These are phyloP conservation scores for Fusarium armeniacum DNA, from an alignment of 2,329 filamentous ascomycete species.

Conservation along the genomic window DNA sequence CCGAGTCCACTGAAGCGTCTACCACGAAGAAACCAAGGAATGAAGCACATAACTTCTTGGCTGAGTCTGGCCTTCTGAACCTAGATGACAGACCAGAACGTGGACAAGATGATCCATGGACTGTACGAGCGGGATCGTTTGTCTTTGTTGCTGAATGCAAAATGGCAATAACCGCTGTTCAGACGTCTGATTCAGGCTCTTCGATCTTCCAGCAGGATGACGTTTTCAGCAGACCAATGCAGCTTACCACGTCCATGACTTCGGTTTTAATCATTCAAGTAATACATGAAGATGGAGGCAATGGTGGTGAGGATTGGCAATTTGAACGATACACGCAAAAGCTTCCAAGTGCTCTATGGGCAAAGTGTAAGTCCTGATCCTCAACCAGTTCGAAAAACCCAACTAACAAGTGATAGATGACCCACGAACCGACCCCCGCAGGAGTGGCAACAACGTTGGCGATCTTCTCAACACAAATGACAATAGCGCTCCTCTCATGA, in stretches of 20 bases:
- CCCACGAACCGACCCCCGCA: background rate
- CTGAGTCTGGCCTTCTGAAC: background rate
- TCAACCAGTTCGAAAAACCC: no score
- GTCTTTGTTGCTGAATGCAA: slow-evolving; percentile 16
- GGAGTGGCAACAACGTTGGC: slow-evolving; percentile 8
- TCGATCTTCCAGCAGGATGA: background rate
- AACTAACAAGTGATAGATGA: slow-evolving; percentile 5
- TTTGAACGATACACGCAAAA: slow-evolving; percentile 3
- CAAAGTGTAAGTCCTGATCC: background rate
- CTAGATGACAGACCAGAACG: background rate
- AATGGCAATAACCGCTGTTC: slow-evolving; percentile 9
- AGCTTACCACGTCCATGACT: background rate
- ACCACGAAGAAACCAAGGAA: background rate
- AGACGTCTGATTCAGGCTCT: background rate
- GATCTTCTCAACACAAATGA: slow-evolving; percentile 1
- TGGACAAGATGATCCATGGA: slow-evolving; percentile 6
- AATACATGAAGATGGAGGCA: background rate
- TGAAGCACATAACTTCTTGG: slow-evolving; percentile 21
- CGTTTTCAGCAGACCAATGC: slow-evolving; percentile 18
- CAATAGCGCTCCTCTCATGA: slow-evolving; percentile 9
- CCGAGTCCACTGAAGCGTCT: no score
- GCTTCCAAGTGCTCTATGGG: slow-evolving; percentile 13
- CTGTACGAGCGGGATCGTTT: slow-evolving; percentile 1
- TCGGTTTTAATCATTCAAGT: background rate
- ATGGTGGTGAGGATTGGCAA: slow-evolving; percentile 5